Evolutionary conservation across 331 rosid genomes (phyloP).

Genomic region (Pyracantha coccinea): DNA sequence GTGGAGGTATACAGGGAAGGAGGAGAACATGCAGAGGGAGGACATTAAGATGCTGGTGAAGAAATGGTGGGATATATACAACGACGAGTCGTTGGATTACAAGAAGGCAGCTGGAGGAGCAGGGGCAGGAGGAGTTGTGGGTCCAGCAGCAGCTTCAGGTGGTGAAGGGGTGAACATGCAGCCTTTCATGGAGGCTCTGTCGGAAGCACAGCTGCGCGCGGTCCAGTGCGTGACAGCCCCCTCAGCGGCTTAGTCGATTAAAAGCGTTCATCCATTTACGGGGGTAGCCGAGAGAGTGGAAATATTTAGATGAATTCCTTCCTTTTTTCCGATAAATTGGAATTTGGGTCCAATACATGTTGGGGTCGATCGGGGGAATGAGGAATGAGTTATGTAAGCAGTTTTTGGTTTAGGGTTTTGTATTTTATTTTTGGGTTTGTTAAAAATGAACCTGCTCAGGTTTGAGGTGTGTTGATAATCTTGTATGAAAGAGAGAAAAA

Average conservation of each 20-base stretch:
- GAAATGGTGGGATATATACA: conserved; percentile 79
- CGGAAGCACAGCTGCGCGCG: conserved; percentile 32
- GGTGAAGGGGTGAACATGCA: conserved; percentile 23
- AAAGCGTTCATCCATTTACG: background rate
- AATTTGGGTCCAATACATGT: too few relatives aligned
- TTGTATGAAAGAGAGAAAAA: too few relatives aligned
- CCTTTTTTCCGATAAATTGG: too few relatives aligned
- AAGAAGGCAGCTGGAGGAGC: conserved; percentile 5
- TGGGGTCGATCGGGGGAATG: background rate
- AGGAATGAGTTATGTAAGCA: too few relatives aligned
- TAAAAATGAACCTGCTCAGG: too few relatives aligned
- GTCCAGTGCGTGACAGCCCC: conserved; percentile 63
- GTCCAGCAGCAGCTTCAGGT: background rate
- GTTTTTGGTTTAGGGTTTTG: too few relatives aligned
- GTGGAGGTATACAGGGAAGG: conserved; percentile 80
- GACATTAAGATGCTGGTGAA: conserved; percentile 72
- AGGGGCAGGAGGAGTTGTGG: background rate
- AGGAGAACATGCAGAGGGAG: conserved; percentile 82
- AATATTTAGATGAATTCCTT: background rate
- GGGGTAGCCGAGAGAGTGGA: background rate
- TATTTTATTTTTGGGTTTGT: too few relatives aligned
- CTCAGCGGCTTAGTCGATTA: conserved; percentile 54
- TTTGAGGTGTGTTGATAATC: too few relatives aligned
- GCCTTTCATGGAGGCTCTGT: conserved; percentile 46
- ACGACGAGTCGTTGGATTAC: conserved; percentile 54